Evolutionary conservation across 192 early-diverging fungal species (phyloP).

Genomic region (Linnemannia elongata): DNA sequence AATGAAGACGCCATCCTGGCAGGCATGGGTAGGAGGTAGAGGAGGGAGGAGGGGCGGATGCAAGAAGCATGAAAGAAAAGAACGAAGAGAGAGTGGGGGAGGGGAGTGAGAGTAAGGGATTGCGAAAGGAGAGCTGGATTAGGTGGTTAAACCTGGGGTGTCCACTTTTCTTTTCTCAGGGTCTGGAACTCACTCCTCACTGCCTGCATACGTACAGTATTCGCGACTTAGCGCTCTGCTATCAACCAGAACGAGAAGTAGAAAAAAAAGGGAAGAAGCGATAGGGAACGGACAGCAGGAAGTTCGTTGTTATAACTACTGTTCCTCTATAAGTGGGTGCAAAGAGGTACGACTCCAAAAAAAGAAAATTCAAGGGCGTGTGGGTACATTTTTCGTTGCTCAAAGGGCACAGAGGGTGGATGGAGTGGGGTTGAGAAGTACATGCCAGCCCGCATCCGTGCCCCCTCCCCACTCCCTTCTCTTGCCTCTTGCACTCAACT

Average conservation of each 20-base stretch:
- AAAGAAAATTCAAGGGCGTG: too few relatives aligned
- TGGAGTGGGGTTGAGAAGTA: neutral
- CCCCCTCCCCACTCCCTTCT: too few relatives aligned
- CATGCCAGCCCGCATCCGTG: too few relatives aligned
- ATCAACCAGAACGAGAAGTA: too few relatives aligned
- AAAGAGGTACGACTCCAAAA: neutral
- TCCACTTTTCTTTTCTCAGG: neutral
- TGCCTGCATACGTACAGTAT: neutral
- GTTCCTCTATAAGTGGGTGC: too few relatives aligned
- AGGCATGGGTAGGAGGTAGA: neutral
- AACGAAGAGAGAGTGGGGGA: too few relatives aligned
- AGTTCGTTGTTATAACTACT: too few relatives aligned
- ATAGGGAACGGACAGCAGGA: neutral
- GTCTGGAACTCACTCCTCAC: neutral
- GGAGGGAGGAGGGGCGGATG: too few relatives aligned
- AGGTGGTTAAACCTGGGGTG: neutral
- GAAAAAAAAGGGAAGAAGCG: neutral
- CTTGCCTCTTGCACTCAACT: too few relatives aligned
- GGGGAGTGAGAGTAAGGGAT: neutral
- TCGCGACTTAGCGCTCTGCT: neutral
- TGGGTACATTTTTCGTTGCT: neutral
- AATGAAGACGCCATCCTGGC: neutral
- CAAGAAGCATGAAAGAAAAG: too few relatives aligned
- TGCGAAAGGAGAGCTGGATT: neutral
- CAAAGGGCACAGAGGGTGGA: neutral